Conservation (phyloP, 345 rosid species). For the Rhodamnia rubescens region DNA sequence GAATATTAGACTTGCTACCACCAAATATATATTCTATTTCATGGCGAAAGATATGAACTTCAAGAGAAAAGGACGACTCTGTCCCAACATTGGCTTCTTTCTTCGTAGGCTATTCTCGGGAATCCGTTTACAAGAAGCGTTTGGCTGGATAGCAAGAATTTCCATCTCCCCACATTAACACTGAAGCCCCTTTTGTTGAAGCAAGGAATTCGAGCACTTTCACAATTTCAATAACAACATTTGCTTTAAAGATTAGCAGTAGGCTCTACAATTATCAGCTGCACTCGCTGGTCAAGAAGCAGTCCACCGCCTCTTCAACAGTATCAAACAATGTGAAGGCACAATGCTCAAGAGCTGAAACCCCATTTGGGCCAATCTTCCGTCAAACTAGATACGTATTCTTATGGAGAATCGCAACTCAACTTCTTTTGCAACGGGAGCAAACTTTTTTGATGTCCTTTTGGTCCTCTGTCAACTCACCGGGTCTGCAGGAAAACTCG, state of each 20-base stretch:
- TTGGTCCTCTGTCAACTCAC: constrained; percentile 10
- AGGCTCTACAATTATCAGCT: neutral
- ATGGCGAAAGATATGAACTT: neutral
- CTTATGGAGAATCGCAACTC: neutral
- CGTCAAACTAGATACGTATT: neutral
- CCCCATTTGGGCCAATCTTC: neutral
- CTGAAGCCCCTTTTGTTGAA: no score
- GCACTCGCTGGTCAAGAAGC: constrained; percentile 34
- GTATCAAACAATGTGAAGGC: constrained; percentile 10
- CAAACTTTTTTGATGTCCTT: neutral
- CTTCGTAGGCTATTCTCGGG: neutral
- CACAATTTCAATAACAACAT: no score
- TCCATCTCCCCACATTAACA: no score
- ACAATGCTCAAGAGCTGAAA: neutral
- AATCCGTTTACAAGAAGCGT: no score
- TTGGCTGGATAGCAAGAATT: no score
- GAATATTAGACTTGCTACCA: neutral
- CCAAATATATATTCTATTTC: neutral
- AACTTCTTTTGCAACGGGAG: neutral
- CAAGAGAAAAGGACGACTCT: neutral
- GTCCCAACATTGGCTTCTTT: accelerated
- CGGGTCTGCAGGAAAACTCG: constrained; percentile 46
- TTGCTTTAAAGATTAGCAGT: neutral
- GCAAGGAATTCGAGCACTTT: no score
- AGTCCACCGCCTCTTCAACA: constrained; percentile 67